Evolutionary conservation across 2,329 filamentous ascomycete genomes (phyloP), one percentile per base, ranked within the genome.

Genomic region (Beauveria rudraprayagi): DNA sequence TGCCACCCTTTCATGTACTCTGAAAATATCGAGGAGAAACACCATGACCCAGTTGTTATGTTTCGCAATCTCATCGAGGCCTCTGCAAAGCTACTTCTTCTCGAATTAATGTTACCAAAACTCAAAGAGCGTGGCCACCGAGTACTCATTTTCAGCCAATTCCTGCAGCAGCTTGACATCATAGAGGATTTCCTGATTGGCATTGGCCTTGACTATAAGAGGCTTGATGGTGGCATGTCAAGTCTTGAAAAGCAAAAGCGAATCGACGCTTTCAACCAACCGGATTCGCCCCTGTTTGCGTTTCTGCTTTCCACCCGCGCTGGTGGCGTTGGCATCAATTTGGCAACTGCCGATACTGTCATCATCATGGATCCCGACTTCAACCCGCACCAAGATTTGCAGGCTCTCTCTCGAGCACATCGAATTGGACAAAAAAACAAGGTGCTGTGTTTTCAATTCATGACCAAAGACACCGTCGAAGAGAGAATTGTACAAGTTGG

Each of bases 1-100:
- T 97, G 93, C 65, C 95, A 99, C 73, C 94, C 95, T 0, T 99
- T 97, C 70, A 86, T 97, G 55, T 99, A 97, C 78, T 97, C 87
- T 68, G 81, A 85, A 46, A 87, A 89, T 24, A 94, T 99, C 62
- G 95, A 99, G 74, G 94, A 99, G 72, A 85, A 85, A 53, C 83
- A 82, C 1, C 78, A 86, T 1, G 80, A 87, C 60, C 73, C 82
- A 1, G 77, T 77, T 7, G 78, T 86, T 3, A 82, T 89, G 47
- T 86, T 92, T 69, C 85, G 86, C 28, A 96, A 96, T 68, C 80
- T 99, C 2, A 84, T 99, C 1, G 92, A 96, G 68, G 95, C 95
- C 0, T 95, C 92, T 5, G 85, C 90, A 1, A 99, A 99, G 73
- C 82, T 99, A 5, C 82, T 93, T 62, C 77, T 99, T 5, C 78